Evolutionary conservation across 2,329 filamentous ascomycete genomes (phyloP), one percentile per base, ranked within the genome.

Genomic region (Penicillium occitanis): DNA sequence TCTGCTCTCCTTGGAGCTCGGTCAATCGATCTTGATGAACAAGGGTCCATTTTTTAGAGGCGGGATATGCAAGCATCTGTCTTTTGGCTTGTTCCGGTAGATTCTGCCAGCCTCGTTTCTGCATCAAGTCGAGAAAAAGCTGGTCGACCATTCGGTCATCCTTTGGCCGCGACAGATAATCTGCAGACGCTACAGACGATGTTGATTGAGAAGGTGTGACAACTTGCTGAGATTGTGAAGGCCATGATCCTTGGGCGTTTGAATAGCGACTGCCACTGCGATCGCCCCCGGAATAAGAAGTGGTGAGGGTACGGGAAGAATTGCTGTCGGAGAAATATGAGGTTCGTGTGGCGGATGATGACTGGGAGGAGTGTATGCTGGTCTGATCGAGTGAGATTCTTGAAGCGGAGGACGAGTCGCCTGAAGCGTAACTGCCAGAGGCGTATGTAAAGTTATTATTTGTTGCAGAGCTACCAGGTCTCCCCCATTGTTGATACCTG

Each of bases 101-200:
- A 78, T 96, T 96, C 81, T 97, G 95, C 92, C 93, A 98, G 70
- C 94, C 95, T 80, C 95, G 88, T 81, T 97, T 97, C 74, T 96
- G 91, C 95, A 99, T 98, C 70, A 99, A 82, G 62, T 92, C 90
- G 73, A 93, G 84, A 74, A 98, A 98, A 83, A 97, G 91, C 74
- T 93, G 89, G 76, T 98, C 92, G 55, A 97, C 91, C 14, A 96
- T 82, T 67, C 88, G 87, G 74, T 96, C 92, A 69, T 80, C 78
- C 66, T 77, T 74, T 13, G 78, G 78, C 25, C 77, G 74, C 55
- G 73, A 81, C 82, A 82, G 70, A 71, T 78, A 74, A 69, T 77
- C 72, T 69, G 72, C 75, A 68, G 74, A 76, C 73, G 72, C 75
- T 62, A 75, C 71, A 71, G 68, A 76, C 63, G 61, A 75, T 58